Percentiles rank a stretch among this genome's conserved stretches.
Evolutionary conservation across 1,284 basidiomycete species (phyloP).

Genomic region (Coniferiporia weirii): DNA sequence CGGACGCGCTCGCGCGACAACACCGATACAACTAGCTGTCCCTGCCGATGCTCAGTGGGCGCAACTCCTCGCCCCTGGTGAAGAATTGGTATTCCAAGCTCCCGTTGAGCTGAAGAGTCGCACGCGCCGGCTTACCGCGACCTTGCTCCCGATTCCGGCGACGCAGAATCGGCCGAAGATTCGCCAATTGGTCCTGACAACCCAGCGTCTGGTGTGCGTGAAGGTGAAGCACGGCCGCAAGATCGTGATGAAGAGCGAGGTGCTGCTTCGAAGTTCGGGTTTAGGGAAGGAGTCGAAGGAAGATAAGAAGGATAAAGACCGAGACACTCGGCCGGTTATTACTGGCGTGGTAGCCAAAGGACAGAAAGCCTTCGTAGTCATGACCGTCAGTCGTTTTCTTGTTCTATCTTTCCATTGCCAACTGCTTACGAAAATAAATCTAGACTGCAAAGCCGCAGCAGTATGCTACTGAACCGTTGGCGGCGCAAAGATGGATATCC

Average conservation of each 20-base stretch:
- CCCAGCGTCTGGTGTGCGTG: conserved; percentile 49
- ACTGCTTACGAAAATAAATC: conserved; percentile 1
- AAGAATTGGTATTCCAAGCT: conserved; percentile 45
- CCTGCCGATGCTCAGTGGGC: conserved; percentile 27
- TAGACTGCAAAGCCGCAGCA: conserved; percentile 51
- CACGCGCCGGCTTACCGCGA: conserved; percentile 53
- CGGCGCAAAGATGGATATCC: conserved; percentile 45
- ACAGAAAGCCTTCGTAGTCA: conserved; percentile 56
- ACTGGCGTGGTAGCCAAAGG: conserved; percentile 48
- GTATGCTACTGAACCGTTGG: conserved; percentile 39
- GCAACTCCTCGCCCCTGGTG: conserved; percentile 41
- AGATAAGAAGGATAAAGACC: conserved; percentile 33
- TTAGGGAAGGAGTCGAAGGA: conserved; percentile 20
- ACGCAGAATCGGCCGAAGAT: conserved; percentile 47
- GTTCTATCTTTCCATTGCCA: conserved; percentile 4
- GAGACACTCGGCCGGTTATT: conserved; percentile 36
- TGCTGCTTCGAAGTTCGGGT: conserved; percentile 34
- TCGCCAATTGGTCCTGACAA: conserved; percentile 56
- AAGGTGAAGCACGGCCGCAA: conserved; percentile 40
- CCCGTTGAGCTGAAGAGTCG: conserved; percentile 49
- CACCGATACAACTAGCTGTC: conserved; percentile 51
- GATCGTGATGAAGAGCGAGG: conserved; percentile 45
- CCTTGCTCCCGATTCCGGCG: conserved; percentile 50
- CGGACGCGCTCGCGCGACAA: conserved; percentile 49
- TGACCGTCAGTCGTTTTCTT: conserved; percentile 42